Percentiles rank a stretch among this genome's conserved stretches.
Conservation (phyloP, 352 stramenopile genomes). For the Thraustochytrium striatum region DNA sequence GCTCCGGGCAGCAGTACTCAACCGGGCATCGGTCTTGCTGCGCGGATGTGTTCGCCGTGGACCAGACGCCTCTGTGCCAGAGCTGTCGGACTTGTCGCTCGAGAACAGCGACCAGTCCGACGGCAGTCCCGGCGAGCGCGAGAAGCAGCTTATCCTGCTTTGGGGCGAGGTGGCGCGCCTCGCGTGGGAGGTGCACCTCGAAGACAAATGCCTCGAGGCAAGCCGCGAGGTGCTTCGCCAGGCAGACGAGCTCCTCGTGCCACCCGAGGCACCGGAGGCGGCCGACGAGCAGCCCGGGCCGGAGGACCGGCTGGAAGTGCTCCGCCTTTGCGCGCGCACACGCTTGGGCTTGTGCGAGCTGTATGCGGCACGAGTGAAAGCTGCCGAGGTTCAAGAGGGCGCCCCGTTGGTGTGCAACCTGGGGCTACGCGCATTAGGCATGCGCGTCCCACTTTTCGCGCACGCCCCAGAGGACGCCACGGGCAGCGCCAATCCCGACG, state of each 20-base stretch:
- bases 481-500: neutral
- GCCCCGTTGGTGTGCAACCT: slow-evolving; percentile 17
- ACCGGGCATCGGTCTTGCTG: slow-evolving; percentile 51
- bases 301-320: too few relatives aligned
- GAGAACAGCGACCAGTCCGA: too few relatives aligned
- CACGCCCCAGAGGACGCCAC: neutral
- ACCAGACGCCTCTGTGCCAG: too few relatives aligned
- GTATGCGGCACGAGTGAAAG: slow-evolving; percentile 55
- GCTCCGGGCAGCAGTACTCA: slow-evolving; percentile 52
- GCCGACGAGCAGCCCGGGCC: too few relatives aligned
- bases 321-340: neutral
- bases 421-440: slow-evolving; percentile 50
- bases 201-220: too few relatives aligned
- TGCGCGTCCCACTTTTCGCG: neutral
- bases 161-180: neutral
- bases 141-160: slow-evolving; percentile 51
- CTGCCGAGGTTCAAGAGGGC: neutral
- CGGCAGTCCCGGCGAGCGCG: too few relatives aligned
- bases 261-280: too few relatives aligned
- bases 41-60: too few relatives aligned
- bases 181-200: too few relatives aligned
- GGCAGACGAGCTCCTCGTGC: too few relatives aligned
- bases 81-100: too few relatives aligned
- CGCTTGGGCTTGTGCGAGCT: slow-evolving; percentile 41
- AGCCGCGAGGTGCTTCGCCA: too few relatives aligned